phyloP scores from a whole-genome alignment of 2,329 filamentous ascomycete species.

The Sarocladium kiliense region DNA sequence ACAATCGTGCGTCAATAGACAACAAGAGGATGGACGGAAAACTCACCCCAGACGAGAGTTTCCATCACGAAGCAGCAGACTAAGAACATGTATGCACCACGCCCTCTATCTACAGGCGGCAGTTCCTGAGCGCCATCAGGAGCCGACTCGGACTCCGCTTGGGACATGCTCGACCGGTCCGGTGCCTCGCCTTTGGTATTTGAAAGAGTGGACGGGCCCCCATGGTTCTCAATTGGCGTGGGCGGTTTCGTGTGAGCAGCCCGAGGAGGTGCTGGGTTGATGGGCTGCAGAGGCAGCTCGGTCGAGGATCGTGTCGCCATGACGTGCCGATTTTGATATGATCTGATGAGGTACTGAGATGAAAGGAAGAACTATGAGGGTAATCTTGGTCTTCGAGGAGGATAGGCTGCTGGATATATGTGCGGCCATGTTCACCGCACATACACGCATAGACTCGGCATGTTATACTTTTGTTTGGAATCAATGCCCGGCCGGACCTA shows the following conservation, averaged over 20 bases:
- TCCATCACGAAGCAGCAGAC: slow-evolving; percentile 14
- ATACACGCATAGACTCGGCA: too few relatives aligned
- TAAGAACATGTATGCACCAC: slow-evolving; percentile 14
- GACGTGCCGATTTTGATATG: too few relatives aligned
- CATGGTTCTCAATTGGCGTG: not conserved
- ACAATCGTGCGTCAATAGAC: too few relatives aligned
- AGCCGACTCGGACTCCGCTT: not conserved
- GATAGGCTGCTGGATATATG: too few relatives aligned
- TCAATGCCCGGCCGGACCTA: too few relatives aligned
- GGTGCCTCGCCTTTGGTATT: not conserved
- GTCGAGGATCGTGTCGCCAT: not conserved
- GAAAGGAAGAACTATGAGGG: too few relatives aligned
- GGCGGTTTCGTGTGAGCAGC: not conserved
- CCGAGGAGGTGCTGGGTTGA: not conserved
- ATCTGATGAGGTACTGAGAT: too few relatives aligned
- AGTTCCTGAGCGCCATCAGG: slow-evolving; percentile 9
- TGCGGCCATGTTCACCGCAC: too few relatives aligned
- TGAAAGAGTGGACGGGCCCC: not conserved
- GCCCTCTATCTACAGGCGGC: slow-evolving; percentile 13
- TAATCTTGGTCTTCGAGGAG: too few relatives aligned
- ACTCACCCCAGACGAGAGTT: slow-evolving; percentile 14
- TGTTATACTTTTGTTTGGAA: too few relatives aligned
- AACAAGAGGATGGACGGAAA: too few relatives aligned
- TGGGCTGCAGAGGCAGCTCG: not conserved
- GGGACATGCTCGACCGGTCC: not conserved